Evolutionary conservation across 768 basidiomycete genomes (phyloP).

Genomic region (Trametes villosa): DNA sequence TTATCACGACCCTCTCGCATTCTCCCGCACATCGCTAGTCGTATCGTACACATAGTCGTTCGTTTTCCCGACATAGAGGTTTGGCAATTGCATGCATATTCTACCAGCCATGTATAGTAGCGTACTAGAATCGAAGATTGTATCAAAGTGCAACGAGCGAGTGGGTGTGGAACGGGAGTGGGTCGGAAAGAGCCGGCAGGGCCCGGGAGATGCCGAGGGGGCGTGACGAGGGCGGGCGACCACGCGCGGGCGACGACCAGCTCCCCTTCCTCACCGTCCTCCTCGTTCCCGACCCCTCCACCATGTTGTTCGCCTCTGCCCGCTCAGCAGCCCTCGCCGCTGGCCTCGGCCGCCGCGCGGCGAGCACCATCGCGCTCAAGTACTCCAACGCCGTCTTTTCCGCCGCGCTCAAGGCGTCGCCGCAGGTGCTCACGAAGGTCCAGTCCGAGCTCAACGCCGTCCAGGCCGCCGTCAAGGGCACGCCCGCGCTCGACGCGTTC

Average conservation of each 20-base stretch:
- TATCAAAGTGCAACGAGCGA: background rate
- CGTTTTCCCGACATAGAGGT: constrained; percentile 6
- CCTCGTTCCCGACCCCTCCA: constrained; percentile 27
- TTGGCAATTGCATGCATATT: background rate
- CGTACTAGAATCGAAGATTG: background rate
- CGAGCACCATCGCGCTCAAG: constrained; percentile 77
- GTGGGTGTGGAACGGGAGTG: background rate
- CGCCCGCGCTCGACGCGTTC: constrained; percentile 69
- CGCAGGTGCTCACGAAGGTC: constrained; percentile 81
- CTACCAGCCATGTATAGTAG: constrained; percentile 1
- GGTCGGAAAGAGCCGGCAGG: background rate
- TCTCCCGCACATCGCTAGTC: constrained; percentile 9
- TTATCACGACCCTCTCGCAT: background rate
- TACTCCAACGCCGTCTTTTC: constrained; percentile 84
- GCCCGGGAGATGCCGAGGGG: constrained; percentile 14
- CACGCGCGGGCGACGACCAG: constrained; percentile 14
- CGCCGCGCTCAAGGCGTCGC: constrained; percentile 83
- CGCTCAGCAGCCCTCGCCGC: constrained; percentile 52
- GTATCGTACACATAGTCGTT: constrained; percentile 8
- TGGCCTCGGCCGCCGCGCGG: constrained; percentile 69
- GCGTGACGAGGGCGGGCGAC: constrained; percentile 17
- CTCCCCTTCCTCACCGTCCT: constrained; percentile 21
- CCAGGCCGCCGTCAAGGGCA: constrained; percentile 66
- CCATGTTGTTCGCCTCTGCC: constrained; percentile 59
- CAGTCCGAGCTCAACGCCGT: constrained; percentile 81